phyloP scores from a whole-genome alignment of 2,329 filamentous ascomycete genomes.

The Ceratocystis albifundus region DNA sequence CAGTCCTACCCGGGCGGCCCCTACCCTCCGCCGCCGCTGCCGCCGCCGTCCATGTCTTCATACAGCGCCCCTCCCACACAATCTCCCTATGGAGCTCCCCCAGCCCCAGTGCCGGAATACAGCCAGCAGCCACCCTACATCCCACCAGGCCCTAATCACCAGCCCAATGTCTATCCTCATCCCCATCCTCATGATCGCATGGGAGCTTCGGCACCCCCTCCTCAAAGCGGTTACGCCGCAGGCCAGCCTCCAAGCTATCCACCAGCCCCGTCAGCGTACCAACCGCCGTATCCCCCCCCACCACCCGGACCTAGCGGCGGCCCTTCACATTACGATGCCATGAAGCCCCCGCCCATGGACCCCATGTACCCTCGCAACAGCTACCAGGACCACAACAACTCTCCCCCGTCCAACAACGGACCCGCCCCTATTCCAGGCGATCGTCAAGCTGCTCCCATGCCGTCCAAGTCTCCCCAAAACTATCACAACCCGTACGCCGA shows the following conservation, averaged over 20 bases:
- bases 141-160: conserved; percentile 17
- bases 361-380: conserved; percentile 17
- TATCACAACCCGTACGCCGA: conserved; percentile 21
- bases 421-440: conserved; percentile 4
- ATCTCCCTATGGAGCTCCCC: conserved; percentile 20
- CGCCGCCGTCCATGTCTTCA: conserved; percentile 17
- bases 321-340: conserved; percentile 19
- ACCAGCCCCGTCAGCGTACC: conserved; percentile 12
- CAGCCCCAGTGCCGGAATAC: conserved; percentile 16
- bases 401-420: conserved; percentile 19
- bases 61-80: conserved; percentile 21
- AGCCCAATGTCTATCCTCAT: conserved; percentile 6
- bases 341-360: conserved; percentile 18
- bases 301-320: not conserved
- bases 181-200: conserved; percentile 18
- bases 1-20: conserved; percentile 7
- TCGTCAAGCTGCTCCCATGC: conserved; percentile 11
- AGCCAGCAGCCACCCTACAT: conserved; percentile 17
- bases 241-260: conserved; percentile 22
- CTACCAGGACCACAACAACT: conserved; percentile 21
- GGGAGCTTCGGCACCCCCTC: conserved; percentile 20
- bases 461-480: conserved; percentile 20
- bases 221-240: conserved; percentile 19
- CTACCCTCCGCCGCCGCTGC: conserved; percentile 16
- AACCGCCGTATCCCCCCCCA: not conserved